A percentile compares a stretch with the other conserved stretches of the same genome.
These are phyloP conservation scores for Salicornia ramosissima DNA, from an alignment of 148 eudicot species.

Conservation along the genomic window DNA sequence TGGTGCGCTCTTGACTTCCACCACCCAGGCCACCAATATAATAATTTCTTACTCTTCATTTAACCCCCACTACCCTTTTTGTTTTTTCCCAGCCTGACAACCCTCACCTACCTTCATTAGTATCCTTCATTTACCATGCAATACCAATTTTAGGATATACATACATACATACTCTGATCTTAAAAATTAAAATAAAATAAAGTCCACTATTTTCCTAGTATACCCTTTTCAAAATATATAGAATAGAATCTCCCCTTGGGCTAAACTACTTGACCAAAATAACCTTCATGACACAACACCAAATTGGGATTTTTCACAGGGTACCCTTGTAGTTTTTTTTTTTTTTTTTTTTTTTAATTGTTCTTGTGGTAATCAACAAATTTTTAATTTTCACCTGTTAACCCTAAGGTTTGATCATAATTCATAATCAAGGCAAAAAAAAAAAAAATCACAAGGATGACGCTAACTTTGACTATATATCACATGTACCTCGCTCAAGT, in stretches of 20 bases:
- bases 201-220: not conserved
- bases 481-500: no score
- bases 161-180: no score
- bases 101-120: slow-evolving; percentile 15
- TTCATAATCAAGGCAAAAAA: no score
- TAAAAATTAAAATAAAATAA: not conserved
- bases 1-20: slow-evolving; percentile 99
- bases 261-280: slow-evolving; percentile 16
- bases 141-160: not conserved
- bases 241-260: not conserved
- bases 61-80: slow-evolving; percentile 4
- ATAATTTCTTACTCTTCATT: slow-evolving; percentile 14
- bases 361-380: no score
- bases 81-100: not conserved
- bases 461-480: no score
- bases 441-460: no score
- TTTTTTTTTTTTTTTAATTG: no score
- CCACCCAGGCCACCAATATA: no score
- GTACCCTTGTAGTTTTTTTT: no score
- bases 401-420: no score
- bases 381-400: no score
- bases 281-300: not conserved
- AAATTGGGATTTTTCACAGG: no score
- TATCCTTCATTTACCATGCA: slow-evolving; percentile 6
- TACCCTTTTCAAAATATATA: not conserved